Conservation (phyloP, 345 rosid species). For the Gossypium australe region DNA sequence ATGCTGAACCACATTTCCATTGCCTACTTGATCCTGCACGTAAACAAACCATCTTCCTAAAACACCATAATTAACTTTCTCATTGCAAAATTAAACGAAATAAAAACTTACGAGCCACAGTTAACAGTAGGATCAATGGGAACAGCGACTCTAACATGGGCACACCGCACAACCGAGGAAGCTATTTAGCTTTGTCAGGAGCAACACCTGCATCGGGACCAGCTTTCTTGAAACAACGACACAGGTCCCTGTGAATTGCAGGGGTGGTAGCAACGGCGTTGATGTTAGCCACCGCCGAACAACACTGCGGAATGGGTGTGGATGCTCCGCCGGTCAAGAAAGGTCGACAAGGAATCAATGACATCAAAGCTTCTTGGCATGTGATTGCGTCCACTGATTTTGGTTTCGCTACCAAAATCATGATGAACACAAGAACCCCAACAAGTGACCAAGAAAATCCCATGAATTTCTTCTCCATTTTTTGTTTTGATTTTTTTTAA, state of each 20-base stretch:
- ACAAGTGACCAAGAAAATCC: background rate
- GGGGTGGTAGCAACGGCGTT: background rate
- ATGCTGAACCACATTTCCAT: background rate
- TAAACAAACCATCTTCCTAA: background rate
- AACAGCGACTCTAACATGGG: background rate
- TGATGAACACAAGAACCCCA: background rate
- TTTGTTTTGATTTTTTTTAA: background rate
- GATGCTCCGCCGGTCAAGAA: slow-evolving; percentile 1
- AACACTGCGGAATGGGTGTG: background rate
- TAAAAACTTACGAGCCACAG: background rate
- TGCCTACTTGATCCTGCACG: background rate
- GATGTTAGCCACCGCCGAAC: background rate
- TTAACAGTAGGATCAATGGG: background rate
- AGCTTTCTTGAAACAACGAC: background rate
- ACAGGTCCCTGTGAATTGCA: background rate
- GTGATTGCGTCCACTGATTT: background rate
- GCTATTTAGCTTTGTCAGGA: background rate
- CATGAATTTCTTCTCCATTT: background rate
- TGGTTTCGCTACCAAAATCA: background rate
- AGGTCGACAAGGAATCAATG: slow-evolving; percentile 5
- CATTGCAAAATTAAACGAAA: background rate
- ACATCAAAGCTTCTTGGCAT: background rate
- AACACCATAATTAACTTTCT: background rate
- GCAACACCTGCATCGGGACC: background rate
- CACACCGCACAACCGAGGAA: background rate